Conservation (phyloP, 1,284 basidiomycete species). For the Ceratobasidium sp. region DNA sequence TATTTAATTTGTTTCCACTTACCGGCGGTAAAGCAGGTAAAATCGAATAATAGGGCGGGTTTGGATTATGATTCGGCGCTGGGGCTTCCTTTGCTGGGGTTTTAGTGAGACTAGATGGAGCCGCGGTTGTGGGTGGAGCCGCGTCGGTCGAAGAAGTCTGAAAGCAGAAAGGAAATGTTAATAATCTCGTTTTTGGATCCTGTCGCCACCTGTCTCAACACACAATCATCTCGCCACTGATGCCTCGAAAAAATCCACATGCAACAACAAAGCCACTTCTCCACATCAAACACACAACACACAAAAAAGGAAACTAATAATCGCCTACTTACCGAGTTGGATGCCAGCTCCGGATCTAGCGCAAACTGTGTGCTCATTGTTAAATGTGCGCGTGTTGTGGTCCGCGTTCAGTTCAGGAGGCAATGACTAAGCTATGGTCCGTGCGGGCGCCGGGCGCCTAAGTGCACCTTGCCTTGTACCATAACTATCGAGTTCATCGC, state of each 20-base stretch:
- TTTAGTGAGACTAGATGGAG: constrained; percentile 12
- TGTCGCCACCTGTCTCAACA: constrained; percentile 35
- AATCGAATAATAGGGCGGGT: constrained; percentile 22
- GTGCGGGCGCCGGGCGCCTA: too few species aligned
- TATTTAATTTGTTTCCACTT: background rate
- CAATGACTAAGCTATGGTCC: background rate
- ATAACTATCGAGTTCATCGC: too few species aligned
- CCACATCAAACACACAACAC: background rate
- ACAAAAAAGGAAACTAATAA: background rate
- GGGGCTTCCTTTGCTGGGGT: background rate
- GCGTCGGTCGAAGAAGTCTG: background rate
- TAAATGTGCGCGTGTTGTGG: background rate
- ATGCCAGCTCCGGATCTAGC: constrained; percentile 13
- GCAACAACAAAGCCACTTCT: too few species aligned
- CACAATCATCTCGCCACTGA: constrained; percentile 4
- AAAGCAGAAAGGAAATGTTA: background rate
- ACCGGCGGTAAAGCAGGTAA: constrained; percentile 20
- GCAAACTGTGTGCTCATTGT: constrained; percentile 33
- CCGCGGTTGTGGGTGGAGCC: constrained; percentile 8
- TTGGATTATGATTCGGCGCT: background rate
- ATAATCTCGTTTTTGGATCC: background rate
- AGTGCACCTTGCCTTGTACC: too few species aligned
- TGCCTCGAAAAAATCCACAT: too few species aligned
- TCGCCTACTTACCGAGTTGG: background rate
- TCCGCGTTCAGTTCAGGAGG: background rate